Base-by-base conservation (phyloP, 768 basidiomycete species). In the Melanogaster broomeanus region DNA sequence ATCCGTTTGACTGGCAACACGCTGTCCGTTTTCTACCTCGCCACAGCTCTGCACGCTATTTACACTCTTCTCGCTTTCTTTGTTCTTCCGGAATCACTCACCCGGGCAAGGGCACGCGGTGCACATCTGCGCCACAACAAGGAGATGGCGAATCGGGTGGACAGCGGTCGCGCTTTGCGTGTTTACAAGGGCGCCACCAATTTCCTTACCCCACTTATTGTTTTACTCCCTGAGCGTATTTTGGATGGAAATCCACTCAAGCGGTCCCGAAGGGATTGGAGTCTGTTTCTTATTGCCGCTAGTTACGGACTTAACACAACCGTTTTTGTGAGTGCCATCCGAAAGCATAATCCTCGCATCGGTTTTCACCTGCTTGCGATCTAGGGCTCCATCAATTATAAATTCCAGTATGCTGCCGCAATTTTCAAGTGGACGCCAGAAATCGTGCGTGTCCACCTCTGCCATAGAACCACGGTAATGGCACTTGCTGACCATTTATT, bases 71-170 rank as follows among this genome's bases (percentile, higher is more conserved):
- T 84, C 42, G 61, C 82, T 24, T 77, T 82, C 67, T 68, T 85
- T 51, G 24, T 90, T 53, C 61, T 95, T 42, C 93, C 93, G 0
- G 93, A 97, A 67, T 90, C 91, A 0, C 75, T 93, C 2, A 80
- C 85, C 10, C 61, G 67, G 31, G 71, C 65, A 0, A 72, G 80
- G 45, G 83, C 78, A 49, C 55, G 58, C 50, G 49, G 59, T 37
- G 61, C 64, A 52, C 35, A 55, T 48, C 34, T 55, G 45, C 61
- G 61, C 4, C 18, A 38, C 24, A 48, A 28, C 47, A 43, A 49
- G 37, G 51, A 58, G 54, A n/a, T 61, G 59, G 24, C 43, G 24
- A 49, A 30, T 9, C 31, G 41, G 6, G 34, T 41, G 4, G 31
- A 55, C 6, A 30, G 38, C 12, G 21, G 43, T 27, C 42, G 19